Evolutionary conservation across 495 filamentous ascomycete species (phyloP).

Genomic region (Hypoxylon perforatum): DNA sequence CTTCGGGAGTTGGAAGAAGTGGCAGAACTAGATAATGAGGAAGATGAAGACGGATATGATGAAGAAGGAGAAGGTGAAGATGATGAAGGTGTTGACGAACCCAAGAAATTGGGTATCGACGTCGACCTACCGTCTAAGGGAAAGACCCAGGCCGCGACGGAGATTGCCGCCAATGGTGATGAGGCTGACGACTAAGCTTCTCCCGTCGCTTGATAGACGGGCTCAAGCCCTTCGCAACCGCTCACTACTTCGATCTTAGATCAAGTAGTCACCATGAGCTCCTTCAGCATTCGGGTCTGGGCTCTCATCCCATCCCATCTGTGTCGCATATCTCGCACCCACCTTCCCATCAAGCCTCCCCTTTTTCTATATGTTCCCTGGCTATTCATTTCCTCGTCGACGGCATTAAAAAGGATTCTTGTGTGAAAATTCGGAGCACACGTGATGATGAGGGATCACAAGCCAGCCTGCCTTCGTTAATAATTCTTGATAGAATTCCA

Average conservation of each 20-base stretch:
- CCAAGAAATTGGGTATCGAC: slow-evolving; percentile 50
- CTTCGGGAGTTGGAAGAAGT: slow-evolving; percentile 35
- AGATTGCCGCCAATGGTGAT: slow-evolving; percentile 32
- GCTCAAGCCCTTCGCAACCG: not conserved
- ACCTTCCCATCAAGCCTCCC: not conserved
- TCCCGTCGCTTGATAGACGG: not conserved
- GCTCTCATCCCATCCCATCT: not conserved
- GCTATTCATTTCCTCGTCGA: slow-evolving; percentile 23
- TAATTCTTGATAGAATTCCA: slow-evolving; percentile 28
- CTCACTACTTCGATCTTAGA: not conserved
- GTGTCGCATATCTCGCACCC: not conserved
- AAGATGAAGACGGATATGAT: slow-evolving; percentile 50
- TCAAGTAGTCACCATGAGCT: not conserved
- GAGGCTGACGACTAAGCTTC: slow-evolving; percentile 30
- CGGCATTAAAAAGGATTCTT: slow-evolving; percentile 31
- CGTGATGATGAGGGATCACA: slow-evolving; percentile 19
- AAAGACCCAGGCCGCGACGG: slow-evolving; percentile 45
- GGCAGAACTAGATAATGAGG: slow-evolving; percentile 20
- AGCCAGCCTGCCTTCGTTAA: slow-evolving; percentile 26
- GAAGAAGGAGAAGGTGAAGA: slow-evolving; percentile 52
- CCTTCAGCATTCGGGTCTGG: not conserved
- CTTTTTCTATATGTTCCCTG: slow-evolving; percentile 17
- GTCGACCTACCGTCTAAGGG: slow-evolving; percentile 49
- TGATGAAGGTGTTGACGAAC: slow-evolving; percentile 45
- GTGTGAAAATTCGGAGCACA: slow-evolving; percentile 26